phyloP scores from a whole-genome alignment of 441 rosid species.

The Populus tomentosa region DNA sequence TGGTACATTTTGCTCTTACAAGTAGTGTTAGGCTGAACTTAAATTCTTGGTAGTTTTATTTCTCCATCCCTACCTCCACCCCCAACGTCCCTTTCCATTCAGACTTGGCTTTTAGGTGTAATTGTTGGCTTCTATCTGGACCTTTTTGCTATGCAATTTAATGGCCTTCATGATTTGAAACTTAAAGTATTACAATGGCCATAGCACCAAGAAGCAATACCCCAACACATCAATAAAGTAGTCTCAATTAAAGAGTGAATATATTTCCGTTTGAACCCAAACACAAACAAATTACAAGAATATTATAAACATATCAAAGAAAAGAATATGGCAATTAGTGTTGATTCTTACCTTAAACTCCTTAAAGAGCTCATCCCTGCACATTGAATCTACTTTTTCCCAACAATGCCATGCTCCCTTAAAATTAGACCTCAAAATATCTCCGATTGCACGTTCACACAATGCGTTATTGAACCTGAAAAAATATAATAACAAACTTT shows the following conservation, averaged over 20 bases:
- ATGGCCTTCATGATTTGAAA: neutral
- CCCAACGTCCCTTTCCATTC: neutral
- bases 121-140: constrained; percentile 5
- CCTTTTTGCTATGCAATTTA: neutral
- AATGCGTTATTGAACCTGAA: too few relatives aligned
- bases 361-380: too few relatives aligned
- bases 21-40: constrained; percentile 22
- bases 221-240: neutral
- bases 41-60: constrained; percentile 13
- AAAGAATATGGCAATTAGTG: too few relatives aligned
- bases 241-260: neutral
- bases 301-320: neutral
- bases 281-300: neutral
- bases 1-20: constrained; percentile 14
- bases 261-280: neutral
- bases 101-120: constrained; percentile 25
- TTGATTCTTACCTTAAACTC: too few relatives aligned
- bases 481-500: too few relatives aligned
- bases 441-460: too few relatives aligned
- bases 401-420: too few relatives aligned
- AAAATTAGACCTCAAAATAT: too few relatives aligned
- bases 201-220: neutral
- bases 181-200: neutral
- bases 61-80: neutral
- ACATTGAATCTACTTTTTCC: too few relatives aligned